phyloP scores from a whole-genome alignment of 768 basidiomycete genomes.

The Russula griseocarnosa region DNA sequence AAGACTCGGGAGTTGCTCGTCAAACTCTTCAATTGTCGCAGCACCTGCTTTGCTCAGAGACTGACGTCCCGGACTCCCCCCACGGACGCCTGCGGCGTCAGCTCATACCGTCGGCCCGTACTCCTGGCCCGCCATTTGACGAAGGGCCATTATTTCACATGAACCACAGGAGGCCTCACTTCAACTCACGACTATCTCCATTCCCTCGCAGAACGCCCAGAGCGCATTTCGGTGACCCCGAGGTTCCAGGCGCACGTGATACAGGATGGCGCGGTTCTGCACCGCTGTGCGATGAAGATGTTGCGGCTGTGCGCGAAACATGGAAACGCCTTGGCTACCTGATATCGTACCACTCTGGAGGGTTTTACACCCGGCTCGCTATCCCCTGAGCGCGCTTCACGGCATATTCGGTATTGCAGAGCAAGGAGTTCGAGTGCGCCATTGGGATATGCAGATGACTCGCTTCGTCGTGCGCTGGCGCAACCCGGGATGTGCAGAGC shows the following conservation, averaged over 20 bases:
- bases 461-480: constrained; percentile 33
- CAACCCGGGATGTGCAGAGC: constrained; percentile 23
- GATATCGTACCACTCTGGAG: constrained; percentile 34
- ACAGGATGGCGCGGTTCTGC: constrained; percentile 24
- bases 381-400: constrained; percentile 31
- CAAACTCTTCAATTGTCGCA: constrained; percentile 32
- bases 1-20: constrained; percentile 33
- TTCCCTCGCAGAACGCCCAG: constrained; percentile 32
- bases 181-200: constrained; percentile 33
- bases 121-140: constrained; percentile 33
- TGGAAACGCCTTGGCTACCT: constrained; percentile 31
- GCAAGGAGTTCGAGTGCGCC: constrained; percentile 31
- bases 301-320: constrained; percentile 30
- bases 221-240: constrained; percentile 28
- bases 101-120: constrained; percentile 26
- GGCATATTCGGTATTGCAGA: constrained; percentile 31
- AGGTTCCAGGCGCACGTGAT: constrained; percentile 21
- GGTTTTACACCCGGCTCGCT: constrained; percentile 34
- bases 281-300: constrained; percentile 30
- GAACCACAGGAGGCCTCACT: constrained; percentile 30
- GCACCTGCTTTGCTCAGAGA: constrained; percentile 32
- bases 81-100: constrained; percentile 14
- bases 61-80: constrained; percentile 29
- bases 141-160: constrained; percentile 31
- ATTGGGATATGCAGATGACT: constrained; percentile 35